phyloP scores from a whole-genome alignment of 2,329 filamentous ascomycete species.

The Microdochium paspali region DNA sequence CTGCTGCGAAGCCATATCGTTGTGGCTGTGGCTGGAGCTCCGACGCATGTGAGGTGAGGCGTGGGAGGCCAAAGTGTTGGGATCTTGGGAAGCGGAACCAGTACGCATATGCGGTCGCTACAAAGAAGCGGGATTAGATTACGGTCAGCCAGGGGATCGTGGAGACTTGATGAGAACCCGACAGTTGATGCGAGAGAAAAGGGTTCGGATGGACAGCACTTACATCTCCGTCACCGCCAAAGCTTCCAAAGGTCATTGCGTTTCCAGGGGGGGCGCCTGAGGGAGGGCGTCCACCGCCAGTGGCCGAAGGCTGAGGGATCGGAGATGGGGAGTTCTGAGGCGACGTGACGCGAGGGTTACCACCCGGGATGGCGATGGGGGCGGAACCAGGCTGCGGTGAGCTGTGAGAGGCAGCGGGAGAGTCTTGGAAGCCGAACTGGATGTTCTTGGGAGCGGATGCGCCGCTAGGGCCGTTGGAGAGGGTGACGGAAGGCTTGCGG shows the following conservation, averaged over 20 bases:
- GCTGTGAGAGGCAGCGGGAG: constrained; percentile 57
- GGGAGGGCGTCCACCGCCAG: constrained; percentile 74
- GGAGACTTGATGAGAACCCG: constrained; percentile 8
- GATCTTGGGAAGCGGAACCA: constrained; percentile 51
- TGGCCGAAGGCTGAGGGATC: constrained; percentile 78
- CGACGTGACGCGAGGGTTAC: constrained; percentile 66
- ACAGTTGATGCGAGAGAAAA: constrained; percentile 5
- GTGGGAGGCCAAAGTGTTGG: constrained; percentile 51
- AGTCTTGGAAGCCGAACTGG: constrained; percentile 74
- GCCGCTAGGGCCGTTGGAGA: constrained; percentile 70
- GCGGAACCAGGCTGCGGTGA: constrained; percentile 50
- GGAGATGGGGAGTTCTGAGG: constrained; percentile 86
- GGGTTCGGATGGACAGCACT: constrained; percentile 25
- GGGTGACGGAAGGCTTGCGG: constrained; percentile 84
- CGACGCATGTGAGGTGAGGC: constrained; percentile 69
- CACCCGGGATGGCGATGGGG: constrained; percentile 52
- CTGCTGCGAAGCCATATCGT: constrained; percentile 57
- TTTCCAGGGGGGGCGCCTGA: constrained; percentile 58
- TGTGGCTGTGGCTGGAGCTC: constrained; percentile 74
- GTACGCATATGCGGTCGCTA: constrained; percentile 60
- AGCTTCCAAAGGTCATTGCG: constrained; percentile 75
- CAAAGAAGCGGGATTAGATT: constrained; percentile 11
- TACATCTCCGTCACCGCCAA: constrained; percentile 73
- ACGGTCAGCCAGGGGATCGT: too few relatives aligned
- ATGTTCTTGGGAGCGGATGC: constrained; percentile 55